Evolutionary conservation across 2,329 filamentous ascomycete genomes (phyloP).

Genomic region (Domatiomyces globalis): DNA sequence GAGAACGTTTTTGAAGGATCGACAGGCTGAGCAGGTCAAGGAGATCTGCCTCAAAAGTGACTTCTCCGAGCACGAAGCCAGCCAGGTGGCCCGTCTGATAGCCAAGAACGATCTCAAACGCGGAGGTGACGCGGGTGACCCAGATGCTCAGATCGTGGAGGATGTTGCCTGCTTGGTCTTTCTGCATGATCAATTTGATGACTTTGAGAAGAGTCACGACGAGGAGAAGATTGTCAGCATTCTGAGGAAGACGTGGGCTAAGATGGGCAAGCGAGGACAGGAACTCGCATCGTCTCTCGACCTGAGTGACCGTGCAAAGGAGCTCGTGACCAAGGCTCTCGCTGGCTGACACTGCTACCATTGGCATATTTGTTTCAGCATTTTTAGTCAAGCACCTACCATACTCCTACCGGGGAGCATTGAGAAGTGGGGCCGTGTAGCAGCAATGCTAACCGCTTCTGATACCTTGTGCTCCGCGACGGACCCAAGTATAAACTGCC

Average conservation of each 20-base stretch:
- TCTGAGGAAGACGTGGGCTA: constrained; percentile 17
- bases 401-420: no score
- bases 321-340: constrained; percentile 51
- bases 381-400: no score
- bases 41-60: constrained; percentile 40
- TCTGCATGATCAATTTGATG: constrained; percentile 72
- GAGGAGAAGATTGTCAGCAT: constrained; percentile 47
- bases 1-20: constrained; percentile 58
- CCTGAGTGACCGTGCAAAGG: constrained; percentile 48
- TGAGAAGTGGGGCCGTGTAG: no score
- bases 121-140: constrained; percentile 33
- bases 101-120: constrained; percentile 59
- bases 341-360: constrained; percentile 16
- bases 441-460: no score
- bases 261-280: constrained; percentile 14
- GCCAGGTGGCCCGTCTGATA: constrained; percentile 55
- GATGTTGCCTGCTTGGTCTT: constrained; percentile 82
- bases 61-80: constrained; percentile 40
- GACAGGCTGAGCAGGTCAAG: constrained; percentile 49
- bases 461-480: no score
- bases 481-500: no score
- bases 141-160: constrained; percentile 61
- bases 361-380: neutral
- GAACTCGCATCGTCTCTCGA: constrained; percentile 46
- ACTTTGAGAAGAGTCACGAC: constrained; percentile 52